Base-by-base conservation (phyloP, 2,329 filamentous ascomycete species). In the Fusarium sp. region DNA sequence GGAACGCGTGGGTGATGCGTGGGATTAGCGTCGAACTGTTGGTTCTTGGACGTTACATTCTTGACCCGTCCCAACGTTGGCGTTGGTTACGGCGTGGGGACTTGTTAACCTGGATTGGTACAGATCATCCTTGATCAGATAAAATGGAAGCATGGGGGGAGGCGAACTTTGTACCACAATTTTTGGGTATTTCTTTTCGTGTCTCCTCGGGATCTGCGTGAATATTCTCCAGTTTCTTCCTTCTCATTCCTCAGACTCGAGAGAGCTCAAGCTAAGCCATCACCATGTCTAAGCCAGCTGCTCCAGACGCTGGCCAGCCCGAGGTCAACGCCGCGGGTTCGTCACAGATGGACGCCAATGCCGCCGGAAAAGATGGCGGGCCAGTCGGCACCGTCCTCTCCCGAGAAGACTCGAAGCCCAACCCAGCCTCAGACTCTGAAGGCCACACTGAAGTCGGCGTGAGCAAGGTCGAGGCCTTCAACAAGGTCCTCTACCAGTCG, bases 401-500 rank as follows among this genome's bases (percentile, higher is more conserved):
- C 8, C 42, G 42, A 14, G 42, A 47, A 25, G 42, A 47, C 22
- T 47, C 42, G 2, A 47, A 47, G 42, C 42, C 42, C 14, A 25
- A 47, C 14, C 14, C 22, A 9, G 14, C 22, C 22, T 47, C 42
- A 16, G 42, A 47, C 42, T 47, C 42, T 47, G 42, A 47, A 47
- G 22, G 42, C 1, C 42, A 47, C 7, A 47, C 14, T 27, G 47
- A 52, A 31, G 6, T 79, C 25, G 82, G 82, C 25, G 82, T 84
- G 20, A 80, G 77, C 63, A 78, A 75, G 27, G 82, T 83, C 54
- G 81, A 84, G 73, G 82, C 82, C 66, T 84, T 84, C 74, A 84
- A 83, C 79, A 82, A 81, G 76, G 81, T 82, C 3, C 78, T 84
- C 29, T 83, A 84, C 76, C 77, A 82, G 74, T 83, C 82, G 2